These are phyloP conservation scores for Flaveria brownii DNA, from an alignment of 129 eudicot genomes.

Conservation along the genomic window DNA sequence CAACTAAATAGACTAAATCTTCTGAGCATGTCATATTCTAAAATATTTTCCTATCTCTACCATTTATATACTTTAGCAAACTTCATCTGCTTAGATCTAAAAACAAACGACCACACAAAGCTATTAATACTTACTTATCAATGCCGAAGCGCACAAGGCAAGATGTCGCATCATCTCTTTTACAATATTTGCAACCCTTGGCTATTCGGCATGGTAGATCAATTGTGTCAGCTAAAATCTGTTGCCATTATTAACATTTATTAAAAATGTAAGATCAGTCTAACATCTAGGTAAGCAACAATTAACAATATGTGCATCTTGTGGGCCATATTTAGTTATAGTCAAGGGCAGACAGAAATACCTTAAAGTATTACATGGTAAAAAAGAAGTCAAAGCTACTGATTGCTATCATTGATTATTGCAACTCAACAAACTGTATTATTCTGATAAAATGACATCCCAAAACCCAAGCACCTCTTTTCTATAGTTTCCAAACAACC, in stretches of 20 bases:
- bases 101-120: neutral
- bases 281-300: slow-evolving; percentile 6
- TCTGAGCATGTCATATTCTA: neutral
- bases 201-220: slow-evolving; percentile 92
- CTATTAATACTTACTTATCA: slow-evolving; percentile 49
- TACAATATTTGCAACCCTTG: slow-evolving; percentile 79
- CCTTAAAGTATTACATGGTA: neutral
- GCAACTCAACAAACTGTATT: neutral
- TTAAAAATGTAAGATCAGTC: neutral
- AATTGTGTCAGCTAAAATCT: slow-evolving; percentile 78
- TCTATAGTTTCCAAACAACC: too few species aligned
- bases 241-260: slow-evolving; percentile 10
- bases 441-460: too few species aligned
- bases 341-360: neutral
- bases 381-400: slow-evolving; percentile 15
- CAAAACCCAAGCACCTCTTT: too few species aligned
- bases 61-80: neutral
- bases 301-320: neutral
- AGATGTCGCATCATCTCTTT: slow-evolving; percentile 66
- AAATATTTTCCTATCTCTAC: neutral
- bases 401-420: slow-evolving; percentile 6
- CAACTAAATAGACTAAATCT: too few species aligned
- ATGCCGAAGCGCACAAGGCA: slow-evolving; percentile 77
- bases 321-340: slow-evolving; percentile 23
- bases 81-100: slow-evolving; percentile 23